Evolutionary conservation across 2,329 filamentous ascomycete species (phyloP).

Genomic region (Thermothelomyces thermophilus): DNA sequence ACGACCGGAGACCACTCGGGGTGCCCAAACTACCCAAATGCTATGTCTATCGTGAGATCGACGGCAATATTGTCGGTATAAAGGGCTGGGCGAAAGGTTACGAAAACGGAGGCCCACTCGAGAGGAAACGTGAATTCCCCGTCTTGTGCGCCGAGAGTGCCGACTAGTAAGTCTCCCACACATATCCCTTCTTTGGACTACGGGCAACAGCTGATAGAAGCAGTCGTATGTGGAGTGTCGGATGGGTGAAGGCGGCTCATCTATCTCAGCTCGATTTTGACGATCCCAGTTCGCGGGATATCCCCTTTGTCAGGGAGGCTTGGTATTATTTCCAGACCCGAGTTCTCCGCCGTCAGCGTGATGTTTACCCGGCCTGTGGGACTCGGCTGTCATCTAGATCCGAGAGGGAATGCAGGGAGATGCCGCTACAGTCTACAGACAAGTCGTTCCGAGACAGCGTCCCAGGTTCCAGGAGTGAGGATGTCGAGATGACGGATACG

Average conservation of each 20-base stretch:
- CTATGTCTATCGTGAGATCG: constrained; percentile 28
- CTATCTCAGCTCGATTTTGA: constrained; percentile 23
- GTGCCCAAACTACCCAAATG: constrained; percentile 27
- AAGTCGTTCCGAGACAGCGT: neutral
- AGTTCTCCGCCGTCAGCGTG: neutral
- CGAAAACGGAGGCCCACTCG: constrained; percentile 30
- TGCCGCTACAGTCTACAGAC: no score
- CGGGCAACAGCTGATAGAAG: neutral
- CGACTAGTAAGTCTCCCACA: constrained; percentile 15
- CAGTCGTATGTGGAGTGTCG: constrained; percentile 11
- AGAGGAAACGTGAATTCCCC: constrained; percentile 33
- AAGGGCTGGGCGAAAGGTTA: constrained; percentile 33
- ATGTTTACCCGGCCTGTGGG: no score
- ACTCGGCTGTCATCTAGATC: no score
- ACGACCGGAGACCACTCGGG: neutral
- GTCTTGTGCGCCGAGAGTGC: constrained; percentile 36
- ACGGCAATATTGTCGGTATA: constrained; percentile 26
- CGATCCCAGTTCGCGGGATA: constrained; percentile 10
- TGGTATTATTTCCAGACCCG: constrained; percentile 12
- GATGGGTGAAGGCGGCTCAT: constrained; percentile 23
- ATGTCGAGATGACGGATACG: constrained; percentile 20
- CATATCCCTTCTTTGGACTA: neutral
- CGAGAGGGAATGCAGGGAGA: no score
- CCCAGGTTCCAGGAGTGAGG: neutral
- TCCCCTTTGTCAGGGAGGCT: constrained; percentile 19